Percentiles rank a stretch among this genome's conserved stretches.
These are phyloP conservation scores for Phytophthora sojae DNA, from an alignment of 352 stramenopile species.

Conservation along the genomic window DNA sequence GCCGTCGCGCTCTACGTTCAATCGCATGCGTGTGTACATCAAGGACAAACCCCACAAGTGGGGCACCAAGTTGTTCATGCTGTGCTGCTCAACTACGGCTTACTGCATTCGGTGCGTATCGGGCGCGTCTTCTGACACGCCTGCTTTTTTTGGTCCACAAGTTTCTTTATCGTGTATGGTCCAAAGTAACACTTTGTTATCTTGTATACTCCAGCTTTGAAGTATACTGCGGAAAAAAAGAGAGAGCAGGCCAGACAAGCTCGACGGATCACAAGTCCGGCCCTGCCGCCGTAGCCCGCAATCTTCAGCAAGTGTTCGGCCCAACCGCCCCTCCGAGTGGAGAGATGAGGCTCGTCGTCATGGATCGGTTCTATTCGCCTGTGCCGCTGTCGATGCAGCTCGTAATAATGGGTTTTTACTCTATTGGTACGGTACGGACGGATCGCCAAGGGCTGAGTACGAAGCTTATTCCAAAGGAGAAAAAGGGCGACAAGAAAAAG, in stretches of 20 bases:
- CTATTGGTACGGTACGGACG: constrained; percentile 14
- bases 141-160: background rate
- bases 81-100: constrained; percentile 4
- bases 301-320: constrained; percentile 17
- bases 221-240: constrained; percentile 5
- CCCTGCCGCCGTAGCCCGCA: constrained; percentile 10
- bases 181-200: background rate
- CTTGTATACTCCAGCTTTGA: constrained; percentile 12
- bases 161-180: constrained; percentile 6
- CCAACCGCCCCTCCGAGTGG: background rate
- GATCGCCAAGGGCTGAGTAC: constrained; percentile 17
- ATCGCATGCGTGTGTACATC: background rate
- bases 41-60: constrained; percentile 10
- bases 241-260: too few relatives aligned
- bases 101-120: constrained; percentile 5
- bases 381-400: constrained; percentile 21
- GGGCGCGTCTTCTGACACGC: background rate
- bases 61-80: constrained; percentile 7
- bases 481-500: constrained; percentile 11
- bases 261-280: background rate
- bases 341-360: constrained; percentile 15
- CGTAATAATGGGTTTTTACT: constrained; percentile 19
- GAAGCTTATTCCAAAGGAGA: constrained; percentile 18
- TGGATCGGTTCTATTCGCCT: constrained; percentile 16
- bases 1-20: constrained; percentile 6